Evolutionary conservation across 306 rosid genomes (phyloP).

Genomic region (Prunus campanulata): DNA sequence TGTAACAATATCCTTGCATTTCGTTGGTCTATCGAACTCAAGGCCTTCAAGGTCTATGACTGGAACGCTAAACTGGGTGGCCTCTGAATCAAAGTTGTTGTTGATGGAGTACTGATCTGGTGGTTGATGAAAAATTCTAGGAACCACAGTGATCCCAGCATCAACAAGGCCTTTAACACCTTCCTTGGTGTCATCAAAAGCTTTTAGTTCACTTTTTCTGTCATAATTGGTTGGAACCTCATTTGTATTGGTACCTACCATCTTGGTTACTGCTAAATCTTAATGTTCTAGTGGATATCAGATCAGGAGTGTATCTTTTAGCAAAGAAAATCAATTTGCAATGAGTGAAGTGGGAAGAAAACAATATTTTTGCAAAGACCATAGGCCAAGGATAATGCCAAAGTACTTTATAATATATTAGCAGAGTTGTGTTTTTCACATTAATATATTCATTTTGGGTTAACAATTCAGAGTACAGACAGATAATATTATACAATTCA

Average conservation of each 20-base stretch:
- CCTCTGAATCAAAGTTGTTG: not conserved
- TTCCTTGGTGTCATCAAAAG: conserved; percentile 37
- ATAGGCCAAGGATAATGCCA: too few relatives aligned
- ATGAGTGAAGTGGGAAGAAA: too few relatives aligned
- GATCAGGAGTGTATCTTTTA: too few relatives aligned
- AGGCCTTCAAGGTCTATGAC: conserved; percentile 36
- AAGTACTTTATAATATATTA: too few relatives aligned
- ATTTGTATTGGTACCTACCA: not conserved
- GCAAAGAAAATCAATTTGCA: too few relatives aligned
- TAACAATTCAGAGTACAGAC: too few relatives aligned
- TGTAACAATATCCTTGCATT: conserved; percentile 21
- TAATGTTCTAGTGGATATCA: too few relatives aligned
- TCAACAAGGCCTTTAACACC: conserved; percentile 74
- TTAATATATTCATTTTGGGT: too few relatives aligned
- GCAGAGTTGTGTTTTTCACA: too few relatives aligned
- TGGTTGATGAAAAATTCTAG: conserved; percentile 32
- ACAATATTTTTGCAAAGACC: too few relatives aligned
- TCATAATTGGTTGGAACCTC: conserved; percentile 9
- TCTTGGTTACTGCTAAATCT: not conserved
- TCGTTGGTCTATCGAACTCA: not conserved
- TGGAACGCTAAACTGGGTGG: conserved; percentile 20
- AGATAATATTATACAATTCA: too few relatives aligned
- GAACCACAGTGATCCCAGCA: conserved; percentile 49
- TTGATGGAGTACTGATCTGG: not conserved
- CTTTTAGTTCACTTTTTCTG: conserved; percentile 31